These are phyloP conservation scores for Castanea mollissima DNA, from an alignment of 306 rosid genomes.

Conservation along the genomic window DNA sequence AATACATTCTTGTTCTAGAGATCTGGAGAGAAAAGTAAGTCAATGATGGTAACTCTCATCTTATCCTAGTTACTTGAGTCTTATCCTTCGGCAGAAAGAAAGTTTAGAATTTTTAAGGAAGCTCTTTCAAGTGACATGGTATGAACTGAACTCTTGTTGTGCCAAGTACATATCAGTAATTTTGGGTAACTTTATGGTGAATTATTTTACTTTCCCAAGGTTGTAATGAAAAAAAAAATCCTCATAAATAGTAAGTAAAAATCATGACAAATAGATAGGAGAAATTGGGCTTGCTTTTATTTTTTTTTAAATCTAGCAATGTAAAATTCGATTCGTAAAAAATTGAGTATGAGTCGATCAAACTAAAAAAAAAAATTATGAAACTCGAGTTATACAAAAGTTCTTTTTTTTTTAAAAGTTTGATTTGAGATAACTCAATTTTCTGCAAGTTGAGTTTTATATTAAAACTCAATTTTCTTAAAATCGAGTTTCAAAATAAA, in stretches of 20 bases:
- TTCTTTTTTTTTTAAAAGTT: too few relatives aligned
- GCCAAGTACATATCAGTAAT: background rate
- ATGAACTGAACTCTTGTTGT: constrained; percentile 32
- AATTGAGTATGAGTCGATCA: too few relatives aligned
- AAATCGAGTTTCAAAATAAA: too few relatives aligned
- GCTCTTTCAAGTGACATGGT: constrained; percentile 74
- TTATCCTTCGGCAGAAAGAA: constrained; percentile 56
- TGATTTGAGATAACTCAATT: too few relatives aligned
- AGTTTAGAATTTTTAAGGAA: constrained; percentile 49
- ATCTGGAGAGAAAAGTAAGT: constrained; percentile 67
- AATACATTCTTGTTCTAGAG: constrained; percentile 62
- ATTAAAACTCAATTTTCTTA: too few relatives aligned
- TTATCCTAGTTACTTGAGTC: constrained; percentile 69
- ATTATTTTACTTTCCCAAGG: background rate
- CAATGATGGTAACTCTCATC: constrained; percentile 48
- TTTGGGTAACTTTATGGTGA: background rate
- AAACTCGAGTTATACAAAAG: too few relatives aligned
- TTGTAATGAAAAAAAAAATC: constrained; percentile 3
- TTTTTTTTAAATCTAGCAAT: too few relatives aligned
- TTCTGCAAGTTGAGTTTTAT: too few relatives aligned
- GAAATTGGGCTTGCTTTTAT: too few relatives aligned
- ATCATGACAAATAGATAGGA: background rate
- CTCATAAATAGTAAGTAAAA: background rate
- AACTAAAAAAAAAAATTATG: too few relatives aligned
- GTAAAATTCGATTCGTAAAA: too few relatives aligned